Percentiles rank a stretch among this genome's conserved stretches.
Evolutionary conservation across 1,139 yeast species (phyloP).

Genomic region (Maudiozyma humilis): DNA sequence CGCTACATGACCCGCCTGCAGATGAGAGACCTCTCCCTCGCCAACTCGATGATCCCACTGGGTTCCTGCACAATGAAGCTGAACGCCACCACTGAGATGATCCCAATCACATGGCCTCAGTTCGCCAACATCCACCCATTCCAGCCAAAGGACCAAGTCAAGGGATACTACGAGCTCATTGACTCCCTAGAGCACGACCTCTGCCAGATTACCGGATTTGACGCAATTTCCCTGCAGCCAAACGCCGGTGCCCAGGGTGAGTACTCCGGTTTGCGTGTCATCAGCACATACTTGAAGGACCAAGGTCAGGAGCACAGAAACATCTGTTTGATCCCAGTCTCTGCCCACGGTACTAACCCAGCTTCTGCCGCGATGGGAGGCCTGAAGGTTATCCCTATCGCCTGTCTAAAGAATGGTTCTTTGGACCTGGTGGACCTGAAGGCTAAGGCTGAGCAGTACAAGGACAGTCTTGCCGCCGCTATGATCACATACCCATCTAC

Average conservation of each 20-base stretch:
- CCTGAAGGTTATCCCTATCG: conserved; percentile 83
- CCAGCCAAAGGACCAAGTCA: conserved; percentile 79
- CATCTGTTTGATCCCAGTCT: conserved; percentile 87
- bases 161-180: conserved; percentile 71
- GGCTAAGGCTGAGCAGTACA: conserved; percentile 63
- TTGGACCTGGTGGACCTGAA: conserved; percentile 71
- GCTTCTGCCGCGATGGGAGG: conserved; percentile 99
- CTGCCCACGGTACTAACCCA: conserved; percentile 98
- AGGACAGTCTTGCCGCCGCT: conserved; percentile 68
- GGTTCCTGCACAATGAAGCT: conserved; percentile 98
- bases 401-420: conserved; percentile 79
- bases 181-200: conserved; percentile 74
- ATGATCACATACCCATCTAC: conserved; percentile 98
- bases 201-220: conserved; percentile 91
- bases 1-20: conserved; percentile 83
- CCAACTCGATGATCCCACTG: conserved; percentile 93
- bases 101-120: conserved; percentile 90
- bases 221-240: conserved; percentile 87
- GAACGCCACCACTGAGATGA: conserved; percentile 92
- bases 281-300: conserved; percentile 65
- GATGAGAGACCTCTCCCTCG: conserved; percentile 81
- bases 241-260: conserved; percentile 99
- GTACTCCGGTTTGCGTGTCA: conserved; percentile 85
- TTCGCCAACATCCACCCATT: conserved; percentile 85
- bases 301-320: conserved; percentile 66